Evolutionary conservation across 1,284 basidiomycete species (phyloP).

Genomic region (Ceratobasidium sp.): DNA sequence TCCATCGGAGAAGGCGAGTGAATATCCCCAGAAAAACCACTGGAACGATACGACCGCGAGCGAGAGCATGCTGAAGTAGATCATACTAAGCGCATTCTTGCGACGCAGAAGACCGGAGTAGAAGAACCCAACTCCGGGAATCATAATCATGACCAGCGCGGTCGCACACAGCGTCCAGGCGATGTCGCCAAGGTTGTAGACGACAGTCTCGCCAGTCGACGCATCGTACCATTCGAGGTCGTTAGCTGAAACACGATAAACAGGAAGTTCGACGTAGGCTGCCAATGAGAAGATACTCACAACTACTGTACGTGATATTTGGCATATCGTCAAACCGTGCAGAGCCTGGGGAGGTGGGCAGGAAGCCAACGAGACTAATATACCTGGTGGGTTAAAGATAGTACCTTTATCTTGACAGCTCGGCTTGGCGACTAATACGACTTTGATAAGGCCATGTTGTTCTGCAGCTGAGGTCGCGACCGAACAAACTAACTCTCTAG

Average conservation of each 20-base stretch:
- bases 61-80: slow-evolving; percentile 65
- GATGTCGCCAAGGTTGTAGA: slow-evolving; percentile 67
- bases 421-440: too few species aligned
- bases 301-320: too few species aligned
- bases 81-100: slow-evolving; percentile 70
- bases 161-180: slow-evolving; percentile 61
- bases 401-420: too few species aligned
- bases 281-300: too few species aligned
- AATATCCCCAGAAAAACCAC: slow-evolving; percentile 59
- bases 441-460: too few species aligned
- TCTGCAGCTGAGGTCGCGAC: too few species aligned
- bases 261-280: too few species aligned
- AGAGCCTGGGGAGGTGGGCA: too few species aligned
- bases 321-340: too few species aligned
- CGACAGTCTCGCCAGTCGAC: slow-evolving; percentile 39
- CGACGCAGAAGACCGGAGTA: slow-evolving; percentile 69
- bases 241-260: neutral
- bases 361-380: too few species aligned
- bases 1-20: slow-evolving; percentile 60
- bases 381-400: too few species aligned
- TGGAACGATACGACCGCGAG: slow-evolving; percentile 63
- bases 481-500: too few species aligned
- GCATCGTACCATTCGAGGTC: slow-evolving; percentile 35
- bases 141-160: slow-evolving; percentile 68
- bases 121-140: slow-evolving; percentile 67